Percentiles rank a stretch among this genome's conserved stretches.
Evolutionary conservation across 371 early-diverging fungal species (phyloP).

Genomic region (Syncephalastrum monosporum): DNA sequence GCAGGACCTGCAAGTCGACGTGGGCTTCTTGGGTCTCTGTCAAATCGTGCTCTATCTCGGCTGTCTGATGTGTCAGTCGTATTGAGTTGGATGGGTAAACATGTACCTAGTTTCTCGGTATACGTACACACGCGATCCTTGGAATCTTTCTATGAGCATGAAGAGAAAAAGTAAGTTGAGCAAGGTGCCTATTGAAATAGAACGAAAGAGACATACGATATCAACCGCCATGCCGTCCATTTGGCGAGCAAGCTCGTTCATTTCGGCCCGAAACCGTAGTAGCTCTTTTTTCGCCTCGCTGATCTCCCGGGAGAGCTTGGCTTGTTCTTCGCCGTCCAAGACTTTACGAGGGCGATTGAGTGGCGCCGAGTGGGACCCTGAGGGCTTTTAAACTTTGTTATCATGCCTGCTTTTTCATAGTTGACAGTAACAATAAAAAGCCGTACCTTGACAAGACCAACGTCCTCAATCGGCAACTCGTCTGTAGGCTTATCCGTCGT

Average conservation of each 20-base stretch:
- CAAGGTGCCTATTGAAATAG: not conserved
- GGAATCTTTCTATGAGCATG: constrained; percentile 26
- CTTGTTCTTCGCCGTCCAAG: constrained; percentile 13
- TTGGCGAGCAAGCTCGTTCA: constrained; percentile 47
- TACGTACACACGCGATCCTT: constrained; percentile 39
- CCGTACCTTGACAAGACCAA: too few relatives aligned
- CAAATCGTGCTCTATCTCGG: constrained; percentile 49
- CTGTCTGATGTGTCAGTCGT: constrained; percentile 12
- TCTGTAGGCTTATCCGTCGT: too few relatives aligned
- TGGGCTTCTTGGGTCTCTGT: constrained; percentile 61
- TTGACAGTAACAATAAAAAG: too few relatives aligned
- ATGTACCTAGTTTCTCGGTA: constrained; percentile 13
- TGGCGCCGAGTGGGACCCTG: too few relatives aligned
- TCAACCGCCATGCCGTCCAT: constrained; percentile 52
- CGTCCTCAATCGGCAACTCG: too few relatives aligned
- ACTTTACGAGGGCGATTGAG: not conserved
- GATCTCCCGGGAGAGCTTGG: constrained; percentile 5
- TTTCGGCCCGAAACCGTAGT: constrained; percentile 44
- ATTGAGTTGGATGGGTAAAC: not conserved
- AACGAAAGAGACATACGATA: constrained; percentile 27
- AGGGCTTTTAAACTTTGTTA: too few relatives aligned
- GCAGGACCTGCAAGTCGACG: constrained; percentile 57
- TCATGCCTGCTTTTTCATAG: too few relatives aligned
- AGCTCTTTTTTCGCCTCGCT: constrained; percentile 43
- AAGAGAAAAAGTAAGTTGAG: constrained; percentile 2